Percentiles rank a stretch among this genome's conserved stretches.
Evolutionary conservation across 73 alveolate species (phyloP).

Genomic region (Paramecium bursaria): DNA sequence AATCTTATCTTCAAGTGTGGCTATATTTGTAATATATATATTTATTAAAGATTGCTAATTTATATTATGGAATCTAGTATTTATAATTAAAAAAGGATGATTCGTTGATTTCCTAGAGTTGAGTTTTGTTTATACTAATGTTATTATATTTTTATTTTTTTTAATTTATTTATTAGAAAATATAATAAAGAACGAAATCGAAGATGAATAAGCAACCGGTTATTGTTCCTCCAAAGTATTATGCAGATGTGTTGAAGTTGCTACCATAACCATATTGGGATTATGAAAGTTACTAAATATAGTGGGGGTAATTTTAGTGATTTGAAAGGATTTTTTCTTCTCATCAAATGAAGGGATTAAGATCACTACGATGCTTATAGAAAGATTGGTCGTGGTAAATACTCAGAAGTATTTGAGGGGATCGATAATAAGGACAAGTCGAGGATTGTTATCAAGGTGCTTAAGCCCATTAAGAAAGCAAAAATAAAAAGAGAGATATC

Average conservation of each 20-base stretch:
- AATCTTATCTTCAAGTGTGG: too few species aligned
- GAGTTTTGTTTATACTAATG: too few species aligned
- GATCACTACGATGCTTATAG: conserved; percentile 92
- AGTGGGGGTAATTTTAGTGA: conserved; percentile 75
- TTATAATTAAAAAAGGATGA: too few species aligned
- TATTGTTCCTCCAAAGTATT: conserved; percentile 70
- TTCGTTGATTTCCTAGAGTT: too few species aligned
- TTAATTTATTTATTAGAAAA: too few species aligned
- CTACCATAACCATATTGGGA: conserved; percentile 83
- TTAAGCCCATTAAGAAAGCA: conserved; percentile 96
- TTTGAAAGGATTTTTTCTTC: neutral
- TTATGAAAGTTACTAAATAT: conserved; percentile 78
- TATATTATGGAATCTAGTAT: too few species aligned
- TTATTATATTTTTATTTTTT: too few species aligned
- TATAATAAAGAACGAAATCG: neutral
- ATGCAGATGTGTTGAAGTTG: conserved; percentile 68
- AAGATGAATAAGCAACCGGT: neutral
- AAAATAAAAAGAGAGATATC: conserved; percentile 95
- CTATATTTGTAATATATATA: too few species aligned
- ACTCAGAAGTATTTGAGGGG: conserved; percentile 98
- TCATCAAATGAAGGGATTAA: conserved; percentile 69
- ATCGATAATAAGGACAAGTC: conserved; percentile 83
- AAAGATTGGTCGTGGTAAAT: conserved; percentile 97
- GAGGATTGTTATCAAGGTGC: conserved; percentile 89
- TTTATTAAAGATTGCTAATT: too few species aligned